Percentiles rank a stretch among this genome's conserved stretches.
Evolutionary conservation across 2,329 filamentous ascomycete species (phyloP).

Genomic region (Pseudogymnoascus sp.): DNA sequence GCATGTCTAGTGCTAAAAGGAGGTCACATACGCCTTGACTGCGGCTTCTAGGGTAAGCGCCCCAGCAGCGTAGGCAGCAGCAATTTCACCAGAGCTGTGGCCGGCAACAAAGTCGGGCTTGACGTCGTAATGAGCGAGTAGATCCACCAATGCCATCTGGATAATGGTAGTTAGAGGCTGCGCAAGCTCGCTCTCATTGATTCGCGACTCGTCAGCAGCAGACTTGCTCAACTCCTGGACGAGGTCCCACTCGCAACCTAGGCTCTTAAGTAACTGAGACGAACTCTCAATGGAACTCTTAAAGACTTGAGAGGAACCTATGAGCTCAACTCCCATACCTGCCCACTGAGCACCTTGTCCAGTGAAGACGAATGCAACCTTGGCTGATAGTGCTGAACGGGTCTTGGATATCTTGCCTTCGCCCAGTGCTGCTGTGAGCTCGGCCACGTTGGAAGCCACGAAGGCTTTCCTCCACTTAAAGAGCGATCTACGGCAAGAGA

Average conservation of each 20-base stretch:
- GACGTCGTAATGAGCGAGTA: conserved; percentile 36
- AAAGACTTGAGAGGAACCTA: conserved; percentile 10
- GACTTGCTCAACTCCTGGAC: background rate
- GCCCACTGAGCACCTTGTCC: conserved; percentile 23
- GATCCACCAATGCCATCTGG: conserved; percentile 37
- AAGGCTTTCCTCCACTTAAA: background rate
- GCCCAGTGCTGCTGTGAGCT: conserved; percentile 13
- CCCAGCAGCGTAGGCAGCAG: conserved; percentile 36
- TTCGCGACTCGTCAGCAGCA: background rate
- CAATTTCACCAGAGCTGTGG: conserved; percentile 42
- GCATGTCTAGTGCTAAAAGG: background rate
- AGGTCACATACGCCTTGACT: conserved; percentile 20
- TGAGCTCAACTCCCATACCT: conserved; percentile 17
- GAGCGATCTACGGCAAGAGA: background rate
- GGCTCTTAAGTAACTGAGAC: background rate
- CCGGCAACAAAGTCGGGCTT: conserved; percentile 33
- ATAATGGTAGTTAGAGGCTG: conserved; percentile 40
- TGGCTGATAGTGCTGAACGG: background rate
- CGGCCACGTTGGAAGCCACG: background rate
- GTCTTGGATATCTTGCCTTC: background rate
- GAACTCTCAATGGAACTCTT: background rate
- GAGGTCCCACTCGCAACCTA: background rate
- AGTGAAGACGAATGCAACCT: conserved; percentile 15
- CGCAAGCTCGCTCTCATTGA: conserved; percentile 12
- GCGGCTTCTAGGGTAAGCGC: conserved; percentile 27